Percentiles rank a stretch among this genome's conserved stretches.
These are phyloP conservation scores for Colletotrichum graminicola DNA, from an alignment of 2,329 filamentous ascomycete species.

Conservation along the genomic window DNA sequence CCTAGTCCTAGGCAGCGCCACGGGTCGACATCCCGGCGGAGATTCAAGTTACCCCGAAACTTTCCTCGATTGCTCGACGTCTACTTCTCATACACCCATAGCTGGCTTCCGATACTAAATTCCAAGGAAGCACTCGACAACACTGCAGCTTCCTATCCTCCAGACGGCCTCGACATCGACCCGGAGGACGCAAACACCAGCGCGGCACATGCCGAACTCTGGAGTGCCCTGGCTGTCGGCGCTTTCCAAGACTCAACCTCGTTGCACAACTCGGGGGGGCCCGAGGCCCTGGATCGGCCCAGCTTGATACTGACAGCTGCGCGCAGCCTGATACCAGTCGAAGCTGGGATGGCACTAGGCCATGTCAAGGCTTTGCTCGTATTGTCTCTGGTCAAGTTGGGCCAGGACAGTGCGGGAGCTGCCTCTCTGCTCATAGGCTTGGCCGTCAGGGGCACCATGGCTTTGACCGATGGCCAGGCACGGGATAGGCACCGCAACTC, in stretches of 20 bases:
- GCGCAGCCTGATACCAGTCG: constrained; percentile 60
- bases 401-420: constrained; percentile 64
- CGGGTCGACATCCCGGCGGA: constrained; percentile 21
- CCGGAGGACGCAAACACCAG: constrained; percentile 47
- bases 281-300: constrained; percentile 48
- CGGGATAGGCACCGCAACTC: constrained; percentile 3
- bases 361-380: constrained; percentile 70
- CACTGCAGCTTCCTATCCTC: constrained; percentile 58
- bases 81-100: constrained; percentile 81
- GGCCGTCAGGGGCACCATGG: constrained; percentile 60
- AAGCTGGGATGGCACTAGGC: constrained; percentile 54
- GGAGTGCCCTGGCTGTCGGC: constrained; percentile 70
- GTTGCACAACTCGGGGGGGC: constrained; percentile 34
- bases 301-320: constrained; percentile 62
- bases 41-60: constrained; percentile 60
- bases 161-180: constrained; percentile 49
- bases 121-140: constrained; percentile 69
- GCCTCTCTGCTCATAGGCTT: constrained; percentile 76
- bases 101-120: constrained; percentile 81
- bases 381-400: constrained; percentile 73
- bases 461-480: constrained; percentile 22
- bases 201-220: constrained; percentile 68
- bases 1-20: constrained; percentile 20
- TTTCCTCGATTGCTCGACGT: constrained; percentile 75
- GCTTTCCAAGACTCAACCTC: constrained; percentile 62